Conservation (phyloP, 1,284 basidiomycete genomes). For the Sanghuangporus sanghuang region DNA sequence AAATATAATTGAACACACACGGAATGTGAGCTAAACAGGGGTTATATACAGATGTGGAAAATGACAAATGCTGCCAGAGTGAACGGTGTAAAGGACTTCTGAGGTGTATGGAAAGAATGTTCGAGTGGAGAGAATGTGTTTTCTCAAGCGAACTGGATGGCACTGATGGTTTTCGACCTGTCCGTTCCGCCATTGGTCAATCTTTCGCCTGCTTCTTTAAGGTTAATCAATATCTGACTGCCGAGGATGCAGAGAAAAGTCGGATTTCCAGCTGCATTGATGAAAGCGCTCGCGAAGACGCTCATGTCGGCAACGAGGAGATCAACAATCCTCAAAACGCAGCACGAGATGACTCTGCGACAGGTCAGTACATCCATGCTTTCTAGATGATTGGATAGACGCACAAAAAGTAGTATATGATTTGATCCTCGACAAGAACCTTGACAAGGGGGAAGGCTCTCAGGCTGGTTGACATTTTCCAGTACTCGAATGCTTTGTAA, state of each 20-base stretch:
- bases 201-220: constrained; percentile 6
- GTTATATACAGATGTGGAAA: too few relatives aligned
- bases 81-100: too few relatives aligned
- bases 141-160: background rate
- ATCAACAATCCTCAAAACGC: background rate
- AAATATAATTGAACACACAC: background rate
- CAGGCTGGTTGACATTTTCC: background rate
- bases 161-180: background rate
- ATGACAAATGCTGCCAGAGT: too few relatives aligned
- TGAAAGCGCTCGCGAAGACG: background rate
- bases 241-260: constrained; percentile 5
- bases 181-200: constrained; percentile 1
- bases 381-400: background rate
- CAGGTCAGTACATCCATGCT: background rate
- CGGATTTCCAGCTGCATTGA: background rate
- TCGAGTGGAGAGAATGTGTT: too few relatives aligned
- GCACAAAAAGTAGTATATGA: constrained; percentile 1
- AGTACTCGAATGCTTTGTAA: background rate
- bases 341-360: background rate
- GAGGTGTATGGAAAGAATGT: too few relatives aligned
- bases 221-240: constrained; percentile 3
- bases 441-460: background rate
- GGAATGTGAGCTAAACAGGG: too few relatives aligned
- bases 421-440: constrained; percentile 4
- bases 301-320: background rate